Evolutionary conservation across 2,329 filamentous ascomycete genomes (phyloP).

Genomic region (Sporothrix sp.): DNA sequence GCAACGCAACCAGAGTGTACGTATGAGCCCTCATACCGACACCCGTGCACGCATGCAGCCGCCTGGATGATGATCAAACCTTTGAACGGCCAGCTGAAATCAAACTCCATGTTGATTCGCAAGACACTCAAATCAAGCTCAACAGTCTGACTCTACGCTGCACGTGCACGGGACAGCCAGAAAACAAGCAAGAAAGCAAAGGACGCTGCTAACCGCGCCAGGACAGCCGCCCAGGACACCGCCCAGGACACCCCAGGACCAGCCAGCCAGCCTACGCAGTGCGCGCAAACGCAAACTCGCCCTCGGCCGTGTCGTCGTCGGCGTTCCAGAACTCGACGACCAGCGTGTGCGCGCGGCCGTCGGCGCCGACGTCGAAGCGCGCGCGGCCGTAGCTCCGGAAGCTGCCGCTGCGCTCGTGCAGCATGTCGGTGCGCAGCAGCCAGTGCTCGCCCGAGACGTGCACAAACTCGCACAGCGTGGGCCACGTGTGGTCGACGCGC

Average conservation of each 20-base stretch:
- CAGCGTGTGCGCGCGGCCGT: constrained; percentile 22
- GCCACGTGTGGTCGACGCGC: constrained; percentile 25
- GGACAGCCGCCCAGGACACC: too few species aligned
- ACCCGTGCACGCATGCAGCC: too few species aligned
- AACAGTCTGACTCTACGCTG: constrained; percentile 41
- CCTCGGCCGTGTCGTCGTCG: constrained; percentile 20
- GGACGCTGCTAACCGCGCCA: too few species aligned
- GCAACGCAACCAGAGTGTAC: background rate
- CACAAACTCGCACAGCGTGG: constrained; percentile 24
- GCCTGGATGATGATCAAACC: constrained; percentile 46
- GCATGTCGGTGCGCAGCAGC: constrained; percentile 24
- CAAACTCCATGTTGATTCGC: constrained; percentile 44
- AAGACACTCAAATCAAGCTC: constrained; percentile 35
- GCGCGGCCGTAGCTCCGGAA: constrained; percentile 23
- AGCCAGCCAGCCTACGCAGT: too few species aligned
- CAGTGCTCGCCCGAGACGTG: constrained; percentile 30
- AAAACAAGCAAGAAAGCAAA: too few species aligned
- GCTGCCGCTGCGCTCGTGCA: constrained; percentile 20
- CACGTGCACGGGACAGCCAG: background rate
- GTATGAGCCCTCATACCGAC: too few species aligned
- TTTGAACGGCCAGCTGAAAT: constrained; percentile 58
- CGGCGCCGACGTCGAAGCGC: constrained; percentile 24
- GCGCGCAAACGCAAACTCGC: constrained; percentile 24
- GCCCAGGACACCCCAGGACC: too few species aligned
- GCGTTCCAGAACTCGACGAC: constrained; percentile 23